These are phyloP conservation scores for Spergularia azorica DNA, from an alignment of 179 eudicot genomes.

Conservation along the genomic window DNA sequence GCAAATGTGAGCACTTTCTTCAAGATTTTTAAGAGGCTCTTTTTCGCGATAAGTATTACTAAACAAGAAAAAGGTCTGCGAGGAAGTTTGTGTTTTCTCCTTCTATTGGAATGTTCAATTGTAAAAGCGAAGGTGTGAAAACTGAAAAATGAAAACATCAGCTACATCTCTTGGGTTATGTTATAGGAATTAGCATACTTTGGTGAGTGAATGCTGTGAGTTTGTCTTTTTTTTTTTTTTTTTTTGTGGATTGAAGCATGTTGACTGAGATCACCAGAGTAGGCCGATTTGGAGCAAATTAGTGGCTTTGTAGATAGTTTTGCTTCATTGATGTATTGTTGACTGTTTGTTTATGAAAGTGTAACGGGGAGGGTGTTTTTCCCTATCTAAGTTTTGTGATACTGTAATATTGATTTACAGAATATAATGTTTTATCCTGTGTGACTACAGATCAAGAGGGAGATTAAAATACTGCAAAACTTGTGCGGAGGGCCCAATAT, in stretches of 20 bases:
- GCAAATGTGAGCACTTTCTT: no score
- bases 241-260: neutral
- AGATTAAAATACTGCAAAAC: slow-evolving; percentile 89
- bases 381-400: neutral
- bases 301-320: neutral
- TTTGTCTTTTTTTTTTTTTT: neutral
- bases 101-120: no score
- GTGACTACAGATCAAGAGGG: slow-evolving; percentile 83
- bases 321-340: neutral
- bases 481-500: slow-evolving; percentile 96
- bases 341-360: neutral
- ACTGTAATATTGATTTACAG: neutral
- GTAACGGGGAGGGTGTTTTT: neutral
- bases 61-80: no score
- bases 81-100: no score
- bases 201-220: neutral
- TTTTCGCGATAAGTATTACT: no score
- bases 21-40: no score
- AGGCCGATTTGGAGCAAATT: neutral
- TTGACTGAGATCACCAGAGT: neutral
- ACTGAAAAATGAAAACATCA: no score
- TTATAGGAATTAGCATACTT: neutral
- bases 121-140: no score
- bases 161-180: no score
- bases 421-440: slow-evolving; percentile 12